A percentile compares a stretch with the other conserved stretches of the same genome.
phyloP scores from a whole-genome alignment of 805 yeast species.

The Isabelozyma rhagii region DNA sequence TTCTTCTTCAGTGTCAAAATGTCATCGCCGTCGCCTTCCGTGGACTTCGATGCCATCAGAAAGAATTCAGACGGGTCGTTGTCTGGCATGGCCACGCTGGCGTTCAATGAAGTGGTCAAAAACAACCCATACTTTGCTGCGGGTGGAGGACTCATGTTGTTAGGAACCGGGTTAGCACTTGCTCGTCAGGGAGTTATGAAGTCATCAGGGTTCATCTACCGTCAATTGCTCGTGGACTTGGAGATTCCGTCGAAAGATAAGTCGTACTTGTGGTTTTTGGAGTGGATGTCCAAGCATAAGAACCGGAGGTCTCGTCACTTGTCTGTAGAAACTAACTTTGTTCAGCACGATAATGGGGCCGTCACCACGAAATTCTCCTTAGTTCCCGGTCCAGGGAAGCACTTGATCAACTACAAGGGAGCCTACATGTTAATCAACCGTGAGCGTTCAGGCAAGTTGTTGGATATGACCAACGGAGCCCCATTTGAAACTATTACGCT shows the following conservation, averaged over 20 bases:
- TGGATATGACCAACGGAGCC: constrained; percentile 86
- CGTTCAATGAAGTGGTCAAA: constrained; percentile 53
- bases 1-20: background rate
- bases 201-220: constrained; percentile 64
- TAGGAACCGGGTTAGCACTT: constrained; percentile 86
- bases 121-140: constrained; percentile 96
- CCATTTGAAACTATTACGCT: constrained; percentile 96
- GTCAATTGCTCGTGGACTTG: constrained; percentile 83
- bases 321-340: constrained; percentile 81
- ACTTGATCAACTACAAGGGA: constrained; percentile 77
- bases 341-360: constrained; percentile 91
- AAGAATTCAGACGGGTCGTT: constrained; percentile 36
- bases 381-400: constrained; percentile 98
- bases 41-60: constrained; percentile 33
- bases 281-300: constrained; percentile 90
- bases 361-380: constrained; percentile 82
- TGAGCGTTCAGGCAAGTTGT: constrained; percentile 83
- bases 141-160: constrained; percentile 94
- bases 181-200: constrained; percentile 67
- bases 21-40: background rate
- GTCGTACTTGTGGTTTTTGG: constrained; percentile 90
- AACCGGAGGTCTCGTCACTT: constrained; percentile 75
- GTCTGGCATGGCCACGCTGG: constrained; percentile 27
- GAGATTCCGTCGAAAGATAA: constrained; percentile 93
- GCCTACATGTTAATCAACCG: constrained; percentile 87